phyloP scores from a whole-genome alignment of 176 grass and related monocot genomes.

The Avena eriantha region DNA sequence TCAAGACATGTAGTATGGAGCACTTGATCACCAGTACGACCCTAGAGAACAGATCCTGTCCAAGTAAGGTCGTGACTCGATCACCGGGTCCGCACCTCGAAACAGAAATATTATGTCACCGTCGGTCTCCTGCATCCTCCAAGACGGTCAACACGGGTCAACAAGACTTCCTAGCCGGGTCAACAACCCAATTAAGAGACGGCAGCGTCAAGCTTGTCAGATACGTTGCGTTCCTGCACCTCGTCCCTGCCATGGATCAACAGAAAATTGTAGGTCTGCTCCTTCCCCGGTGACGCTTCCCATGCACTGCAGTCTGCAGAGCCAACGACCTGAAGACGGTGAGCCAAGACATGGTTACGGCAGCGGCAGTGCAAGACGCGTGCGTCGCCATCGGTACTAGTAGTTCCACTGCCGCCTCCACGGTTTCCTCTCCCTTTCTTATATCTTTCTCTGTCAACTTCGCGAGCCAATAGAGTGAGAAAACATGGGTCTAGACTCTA shows the following conservation, averaged over 20 bases:
- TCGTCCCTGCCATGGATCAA: background rate
- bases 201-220: background rate
- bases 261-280: background rate
- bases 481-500: background rate
- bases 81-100: background rate
- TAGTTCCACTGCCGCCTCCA: too few species aligned
- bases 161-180: slow-evolving; percentile 26
- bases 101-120: too few species aligned
- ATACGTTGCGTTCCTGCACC: background rate
- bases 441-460: background rate
- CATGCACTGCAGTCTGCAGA: background rate
- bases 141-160: slow-evolving; percentile 38
- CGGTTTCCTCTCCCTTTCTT: slow-evolving; percentile 27
- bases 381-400: slow-evolving; percentile 12
- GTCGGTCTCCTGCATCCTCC: background rate
- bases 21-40: background rate
- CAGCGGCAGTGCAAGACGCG: background rate
- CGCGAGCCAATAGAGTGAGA: background rate
- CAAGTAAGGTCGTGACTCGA: too few species aligned
- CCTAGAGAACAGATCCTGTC: too few species aligned
- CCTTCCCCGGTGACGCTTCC: background rate
- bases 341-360: background rate
- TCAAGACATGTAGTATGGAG: background rate
- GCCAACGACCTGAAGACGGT: background rate
- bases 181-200: background rate